These are phyloP conservation scores for Spirogloea muscicola DNA, from an alignment of 139 green algal species.

Conservation along the genomic window DNA sequence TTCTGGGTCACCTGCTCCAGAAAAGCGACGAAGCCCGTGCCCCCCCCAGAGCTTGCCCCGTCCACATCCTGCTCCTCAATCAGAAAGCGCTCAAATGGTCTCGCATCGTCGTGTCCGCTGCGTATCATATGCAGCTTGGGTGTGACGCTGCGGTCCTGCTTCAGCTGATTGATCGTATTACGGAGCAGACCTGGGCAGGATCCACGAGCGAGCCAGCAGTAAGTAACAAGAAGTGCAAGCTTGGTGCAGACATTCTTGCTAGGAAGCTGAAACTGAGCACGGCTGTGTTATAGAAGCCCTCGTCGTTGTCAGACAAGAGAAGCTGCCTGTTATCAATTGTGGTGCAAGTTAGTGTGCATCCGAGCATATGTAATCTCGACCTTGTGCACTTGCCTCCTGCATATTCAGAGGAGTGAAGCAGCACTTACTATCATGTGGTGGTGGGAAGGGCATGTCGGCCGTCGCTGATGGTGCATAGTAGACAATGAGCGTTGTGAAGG, in stretches of 20 bases:
- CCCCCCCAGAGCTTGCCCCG: conserved; percentile 3
- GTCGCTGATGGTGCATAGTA: conserved; percentile 54
- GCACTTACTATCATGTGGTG: conserved; percentile 56
- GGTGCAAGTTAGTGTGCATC: no score
- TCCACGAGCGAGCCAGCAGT: background rate
- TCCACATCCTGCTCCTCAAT: conserved; percentile 68
- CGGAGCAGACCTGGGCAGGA: conserved; percentile 48
- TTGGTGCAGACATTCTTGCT: no score
- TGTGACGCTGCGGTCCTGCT: conserved; percentile 60
- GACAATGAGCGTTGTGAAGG: conserved; percentile 68
- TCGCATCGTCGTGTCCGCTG: conserved; percentile 55
- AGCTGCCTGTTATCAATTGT: no score
- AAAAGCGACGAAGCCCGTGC: conserved; percentile 43
- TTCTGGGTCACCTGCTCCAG: conserved; percentile 31
- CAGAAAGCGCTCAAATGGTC: conserved; percentile 63
- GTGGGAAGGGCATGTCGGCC: conserved; percentile 62
- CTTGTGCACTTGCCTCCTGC: no score
- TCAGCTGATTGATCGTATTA: conserved; percentile 49
- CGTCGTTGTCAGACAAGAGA: no score
- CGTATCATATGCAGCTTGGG: conserved; percentile 63
- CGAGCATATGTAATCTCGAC: no score
- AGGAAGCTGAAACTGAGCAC: no score
- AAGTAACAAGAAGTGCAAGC: conserved; percentile 2
- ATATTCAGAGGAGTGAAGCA: background rate
- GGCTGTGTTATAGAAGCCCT: no score